These are phyloP conservation scores for Jacaranda mimosifolia DNA, from an alignment of 257 asterid species.

Conservation along the genomic window DNA sequence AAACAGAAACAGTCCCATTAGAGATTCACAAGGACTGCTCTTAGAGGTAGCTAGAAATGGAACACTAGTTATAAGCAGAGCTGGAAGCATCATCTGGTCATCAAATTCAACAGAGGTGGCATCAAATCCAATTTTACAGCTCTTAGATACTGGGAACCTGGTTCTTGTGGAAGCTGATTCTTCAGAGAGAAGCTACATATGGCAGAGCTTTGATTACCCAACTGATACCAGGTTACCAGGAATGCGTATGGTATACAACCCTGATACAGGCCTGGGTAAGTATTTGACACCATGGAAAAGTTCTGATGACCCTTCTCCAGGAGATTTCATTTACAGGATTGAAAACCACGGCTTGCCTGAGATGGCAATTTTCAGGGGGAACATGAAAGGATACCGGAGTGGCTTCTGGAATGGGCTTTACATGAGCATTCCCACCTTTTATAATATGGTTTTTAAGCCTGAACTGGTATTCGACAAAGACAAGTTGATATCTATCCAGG, in stretches of 20 bases:
- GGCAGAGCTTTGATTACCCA: conserved; percentile 38
- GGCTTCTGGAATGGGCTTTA: conserved; percentile 51
- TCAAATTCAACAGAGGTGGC: conserved; percentile 15
- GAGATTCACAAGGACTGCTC: conserved; percentile 20
- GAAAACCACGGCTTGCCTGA: conserved; percentile 41
- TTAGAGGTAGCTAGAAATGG: conserved; percentile 28
- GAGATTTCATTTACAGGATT: conserved; percentile 36
- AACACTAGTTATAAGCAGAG: conserved; percentile 17
- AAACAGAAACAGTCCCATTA: conserved; percentile 39
- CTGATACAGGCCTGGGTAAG: conserved; percentile 20
- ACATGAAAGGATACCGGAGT: conserved; percentile 4
- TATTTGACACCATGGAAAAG: conserved; percentile 47
- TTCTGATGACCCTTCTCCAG: conserved; percentile 47
- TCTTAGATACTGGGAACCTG: conserved; percentile 43
- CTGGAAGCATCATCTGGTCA: conserved; percentile 36
- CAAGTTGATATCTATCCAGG: background rate
- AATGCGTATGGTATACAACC: conserved; percentile 22
- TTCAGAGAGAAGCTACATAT: background rate
- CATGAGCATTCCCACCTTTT: background rate
- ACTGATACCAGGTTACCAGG: conserved; percentile 45
- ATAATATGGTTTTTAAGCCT: too few species aligned
- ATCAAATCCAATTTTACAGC: conserved; percentile 21
- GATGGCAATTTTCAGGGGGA: conserved; percentile 19
- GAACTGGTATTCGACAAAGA: too few species aligned
- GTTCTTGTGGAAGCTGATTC: conserved; percentile 29